Percentiles rank a stretch among this genome's conserved stretches.
These are phyloP conservation scores for Fraxinus quadrangulata DNA, from an alignment of 257 asterid genomes.

Conservation along the genomic window DNA sequence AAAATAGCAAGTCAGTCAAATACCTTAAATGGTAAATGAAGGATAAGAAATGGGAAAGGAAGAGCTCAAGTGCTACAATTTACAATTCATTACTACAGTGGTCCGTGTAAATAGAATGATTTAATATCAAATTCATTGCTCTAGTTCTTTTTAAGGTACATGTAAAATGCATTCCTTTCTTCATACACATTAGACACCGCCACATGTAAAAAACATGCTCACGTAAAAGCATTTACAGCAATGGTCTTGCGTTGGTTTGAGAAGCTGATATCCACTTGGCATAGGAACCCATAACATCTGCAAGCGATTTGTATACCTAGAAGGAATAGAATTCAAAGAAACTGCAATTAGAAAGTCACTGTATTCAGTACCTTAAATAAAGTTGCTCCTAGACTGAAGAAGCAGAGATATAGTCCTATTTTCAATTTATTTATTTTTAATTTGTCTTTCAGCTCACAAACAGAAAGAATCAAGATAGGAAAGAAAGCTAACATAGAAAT, in stretches of 20 bases:
- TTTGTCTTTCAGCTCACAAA: constrained; percentile 21
- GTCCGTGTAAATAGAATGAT: constrained; percentile 10
- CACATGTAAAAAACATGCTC: constrained; percentile 28
- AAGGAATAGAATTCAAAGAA: constrained; percentile 26
- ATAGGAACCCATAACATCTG: constrained; percentile 81
- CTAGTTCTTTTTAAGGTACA: constrained; percentile 4
- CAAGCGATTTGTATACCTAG: constrained; percentile 81
- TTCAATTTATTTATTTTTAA: background rate
- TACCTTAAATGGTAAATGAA: constrained; percentile 15
- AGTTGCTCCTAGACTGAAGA: constrained; percentile 23
- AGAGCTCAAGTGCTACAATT: constrained; percentile 17
- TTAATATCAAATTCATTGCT: constrained; percentile 18
- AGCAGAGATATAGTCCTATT: constrained; percentile 25
- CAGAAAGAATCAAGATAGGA: constrained; percentile 21
- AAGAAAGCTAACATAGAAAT: constrained; percentile 22
- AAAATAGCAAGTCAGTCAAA: constrained; percentile 37
- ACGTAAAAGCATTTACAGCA: constrained; percentile 61
- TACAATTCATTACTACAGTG: constrained; percentile 13
- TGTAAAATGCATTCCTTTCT: background rate
- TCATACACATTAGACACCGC: constrained; percentile 16
- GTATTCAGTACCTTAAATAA: background rate
- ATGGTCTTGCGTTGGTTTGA: constrained; percentile 53
- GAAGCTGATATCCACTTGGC: constrained; percentile 70
- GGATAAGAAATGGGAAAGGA: constrained; percentile 13
- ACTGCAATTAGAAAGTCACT: constrained; percentile 17